Percentiles rank a stretch among this genome's conserved stretches.
phyloP scores from a whole-genome alignment of 1,139 yeast genomes.

The Meyerozyma guilliermondii region DNA sequence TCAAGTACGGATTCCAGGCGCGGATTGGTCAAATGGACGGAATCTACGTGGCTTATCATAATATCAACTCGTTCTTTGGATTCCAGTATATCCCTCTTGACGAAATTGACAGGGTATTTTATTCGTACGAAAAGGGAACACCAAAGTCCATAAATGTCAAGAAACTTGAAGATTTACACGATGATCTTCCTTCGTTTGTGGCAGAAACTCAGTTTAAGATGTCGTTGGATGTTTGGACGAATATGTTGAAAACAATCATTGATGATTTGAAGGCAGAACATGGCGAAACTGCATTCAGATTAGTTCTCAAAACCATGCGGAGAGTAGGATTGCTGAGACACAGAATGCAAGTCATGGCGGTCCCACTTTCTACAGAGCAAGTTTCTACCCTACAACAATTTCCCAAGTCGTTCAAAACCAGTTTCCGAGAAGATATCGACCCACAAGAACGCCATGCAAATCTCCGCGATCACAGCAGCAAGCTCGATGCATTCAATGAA shows the following conservation, averaged over 20 bases:
- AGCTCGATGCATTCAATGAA: slow-evolving; percentile 16
- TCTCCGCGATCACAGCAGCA: slow-evolving; percentile 14
- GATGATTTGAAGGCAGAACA: slow-evolving; percentile 19
- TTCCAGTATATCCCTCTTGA: slow-evolving; percentile 79
- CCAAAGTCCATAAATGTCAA: slow-evolving; percentile 36
- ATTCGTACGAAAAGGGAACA: slow-evolving; percentile 16
- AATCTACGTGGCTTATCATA: slow-evolving; percentile 87
- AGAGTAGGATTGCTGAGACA: neutral
- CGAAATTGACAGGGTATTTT: slow-evolving; percentile 55
- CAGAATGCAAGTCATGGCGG: slow-evolving; percentile 24
- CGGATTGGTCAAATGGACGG: slow-evolving; percentile 97
- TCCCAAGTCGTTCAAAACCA: slow-evolving; percentile 19
- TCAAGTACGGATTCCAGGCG: slow-evolving; percentile 87
- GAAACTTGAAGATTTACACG: slow-evolving; percentile 20
- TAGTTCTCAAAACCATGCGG: slow-evolving; percentile 17
- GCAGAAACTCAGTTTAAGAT: slow-evolving; percentile 72
- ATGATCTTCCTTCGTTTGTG: slow-evolving; percentile 39
- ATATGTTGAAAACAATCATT: slow-evolving; percentile 38
- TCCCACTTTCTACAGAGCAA: slow-evolving; percentile 24
- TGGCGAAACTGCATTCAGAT: slow-evolving; percentile 22
- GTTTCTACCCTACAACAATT: slow-evolving; percentile 21
- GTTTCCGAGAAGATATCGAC: slow-evolving; percentile 18
- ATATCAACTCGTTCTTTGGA: slow-evolving; percentile 75
- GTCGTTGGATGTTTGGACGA: slow-evolving; percentile 55
- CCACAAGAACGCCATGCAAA: slow-evolving; percentile 15